These are phyloP conservation scores for Coniochaeta ligniaria DNA, from an alignment of 2,329 filamentous ascomycete species.

Conservation along the genomic window DNA sequence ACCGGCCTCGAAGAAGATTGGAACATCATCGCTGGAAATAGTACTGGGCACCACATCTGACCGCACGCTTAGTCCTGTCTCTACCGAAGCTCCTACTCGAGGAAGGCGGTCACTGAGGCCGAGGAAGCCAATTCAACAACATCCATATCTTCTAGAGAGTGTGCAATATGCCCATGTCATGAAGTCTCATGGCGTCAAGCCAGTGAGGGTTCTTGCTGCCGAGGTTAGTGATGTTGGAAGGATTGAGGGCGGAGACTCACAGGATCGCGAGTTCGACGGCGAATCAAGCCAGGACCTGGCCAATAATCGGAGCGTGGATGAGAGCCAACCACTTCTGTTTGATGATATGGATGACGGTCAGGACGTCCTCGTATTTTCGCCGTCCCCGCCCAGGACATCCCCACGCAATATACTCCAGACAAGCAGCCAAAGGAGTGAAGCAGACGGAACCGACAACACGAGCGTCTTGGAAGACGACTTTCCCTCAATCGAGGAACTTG, in stretches of 20 bases:
- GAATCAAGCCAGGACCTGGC: conserved; percentile 40
- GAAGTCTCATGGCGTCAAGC: conserved; percentile 47
- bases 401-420: conserved; percentile 9
- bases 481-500: conserved; percentile 16
- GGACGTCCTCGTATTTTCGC: conserved; percentile 20
- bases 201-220: conserved; percentile 32
- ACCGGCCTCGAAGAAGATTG: background rate
- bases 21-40: background rate
- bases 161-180: conserved; percentile 45
- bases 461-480: conserved; percentile 22
- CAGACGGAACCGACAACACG: conserved; percentile 21
- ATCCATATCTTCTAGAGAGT: conserved; percentile 51
- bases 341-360: conserved; percentile 9
- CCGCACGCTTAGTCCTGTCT: background rate
- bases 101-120: conserved; percentile 46
- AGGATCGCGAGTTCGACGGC: conserved; percentile 40
- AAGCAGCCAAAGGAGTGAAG: conserved; percentile 20
- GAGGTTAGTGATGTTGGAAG: conserved; percentile 16
- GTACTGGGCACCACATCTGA: background rate
- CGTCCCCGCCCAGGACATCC: conserved; percentile 20
- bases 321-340: conserved; percentile 12
- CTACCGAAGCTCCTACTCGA: conserved; percentile 18
- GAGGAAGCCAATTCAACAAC: conserved; percentile 54
- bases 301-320: conserved; percentile 9
- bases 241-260: conserved; percentile 29